Percentiles rank a stretch among this genome's conserved stretches.
Conservation (phyloP, 345 rosid species). For the Syzygium jambos region DNA sequence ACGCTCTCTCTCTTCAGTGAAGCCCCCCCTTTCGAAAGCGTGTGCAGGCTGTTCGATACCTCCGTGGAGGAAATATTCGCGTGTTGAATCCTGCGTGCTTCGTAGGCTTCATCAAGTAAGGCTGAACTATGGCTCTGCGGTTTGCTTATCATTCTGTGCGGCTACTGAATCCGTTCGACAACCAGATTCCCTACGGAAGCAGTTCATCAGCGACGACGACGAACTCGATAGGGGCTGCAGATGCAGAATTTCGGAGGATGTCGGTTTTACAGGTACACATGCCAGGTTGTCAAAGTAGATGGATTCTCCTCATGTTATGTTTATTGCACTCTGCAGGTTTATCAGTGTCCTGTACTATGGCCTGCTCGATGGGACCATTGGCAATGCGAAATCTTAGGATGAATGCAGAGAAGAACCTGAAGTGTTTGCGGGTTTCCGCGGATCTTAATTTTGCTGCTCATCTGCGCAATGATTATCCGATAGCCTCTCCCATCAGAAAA, state of each 20-base stretch:
- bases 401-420: conserved; percentile 90
- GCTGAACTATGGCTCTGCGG: not conserved
- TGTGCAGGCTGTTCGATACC: conserved; percentile 27
- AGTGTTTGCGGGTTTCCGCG: conserved; percentile 62
- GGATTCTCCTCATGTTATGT: not conserved
- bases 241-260: conserved; percentile 36
- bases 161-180: not conserved
- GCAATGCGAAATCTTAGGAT: conserved; percentile 86
- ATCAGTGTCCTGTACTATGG: conserved; percentile 47
- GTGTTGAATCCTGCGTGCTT: conserved; percentile 73
- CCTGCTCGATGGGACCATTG: conserved; percentile 76
- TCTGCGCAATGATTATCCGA: conserved; percentile 61
- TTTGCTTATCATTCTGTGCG: not conserved
- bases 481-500: no score
- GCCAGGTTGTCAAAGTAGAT: conserved; percentile 26
- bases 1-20: conserved; percentile 45
- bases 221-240: conserved; percentile 40
- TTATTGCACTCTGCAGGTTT: conserved; percentile 37
- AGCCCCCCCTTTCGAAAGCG: conserved; percentile 61
- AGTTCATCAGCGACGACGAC: conserved; percentile 61
- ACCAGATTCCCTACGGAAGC: conserved; percentile 71
- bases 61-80: conserved; percentile 33
- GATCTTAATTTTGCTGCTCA: conserved; percentile 68
- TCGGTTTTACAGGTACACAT: conserved; percentile 41
- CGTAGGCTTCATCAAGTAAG: conserved; percentile 83